Base-by-base conservation (phyloP, 495 filamentous ascomycete genomes). In the Podospora fimiseda region DNA sequence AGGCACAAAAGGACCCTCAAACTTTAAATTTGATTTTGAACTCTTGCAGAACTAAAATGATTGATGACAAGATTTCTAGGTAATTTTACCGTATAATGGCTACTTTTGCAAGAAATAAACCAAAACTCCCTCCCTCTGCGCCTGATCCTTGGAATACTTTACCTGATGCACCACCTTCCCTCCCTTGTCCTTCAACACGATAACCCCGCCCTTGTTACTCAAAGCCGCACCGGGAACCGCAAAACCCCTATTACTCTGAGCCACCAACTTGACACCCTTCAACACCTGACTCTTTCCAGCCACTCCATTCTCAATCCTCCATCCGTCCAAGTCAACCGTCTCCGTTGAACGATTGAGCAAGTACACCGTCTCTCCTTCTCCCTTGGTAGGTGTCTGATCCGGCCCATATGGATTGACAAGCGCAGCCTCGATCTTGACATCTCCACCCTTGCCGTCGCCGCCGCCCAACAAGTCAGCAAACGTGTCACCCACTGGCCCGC, bases 321-420 rank as follows among this genome's bases (percentile, higher is more conserved):
- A 62, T n/a, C 60, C 60, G 11, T 24, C 21, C 22, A 60, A 43
- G 9, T 48, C 49, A 13, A 62, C 53, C 18, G 43, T 9, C 23
- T 55, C 18, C 8, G 20, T 18, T 8, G 50, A 42, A 20, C 36
- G 44, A 22, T 59, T 62, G 8, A 57, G 48, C 13, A 62, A 20
- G 21, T 51, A 50, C 20, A 58, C 58, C 7, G 48, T 53, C 48
- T 60, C 51, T 9, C 50, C 53, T 6, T 48, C 21, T n/a, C 53
- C 53, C 9, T 13, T 18, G 13, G 48, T 55, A 19, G 49, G 37
- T 36, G 37, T 16, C 38, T 49, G 23, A 16, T 60, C 57, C 11
- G 52, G 60, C 9, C 60, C 60, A 41, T 51, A 19, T 6, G 60
- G 57, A 39, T 60, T 62, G 42, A 56, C 48, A 16, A 60, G 46